Evolutionary conservation across 495 filamentous ascomycete species (phyloP), one percentile per base, ranked within the genome.

Genomic region (Talaromyces adpressus): DNA sequence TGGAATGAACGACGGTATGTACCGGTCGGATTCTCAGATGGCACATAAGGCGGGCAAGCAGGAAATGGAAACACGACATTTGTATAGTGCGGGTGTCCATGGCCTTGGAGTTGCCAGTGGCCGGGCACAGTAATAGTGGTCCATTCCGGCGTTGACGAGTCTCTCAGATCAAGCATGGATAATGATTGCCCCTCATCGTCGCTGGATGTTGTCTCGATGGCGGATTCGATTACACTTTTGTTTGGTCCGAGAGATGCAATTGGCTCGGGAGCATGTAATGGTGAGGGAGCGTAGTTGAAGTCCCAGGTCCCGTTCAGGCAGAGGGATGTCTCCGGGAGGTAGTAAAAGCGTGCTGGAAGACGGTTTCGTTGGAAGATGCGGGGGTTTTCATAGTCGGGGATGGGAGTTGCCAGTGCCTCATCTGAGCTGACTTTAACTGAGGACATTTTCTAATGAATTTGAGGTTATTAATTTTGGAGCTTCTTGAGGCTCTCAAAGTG

Each of bases 41-140:
- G 84, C 2, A 85, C 79, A 63, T 75, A 72, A 1, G 86, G 87
- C 6, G 86, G 86, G 59, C 81, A 75, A 11, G 82, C 77, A 1
- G 86, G 84, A 57, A 87, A 87, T 2, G 84, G 88, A 64, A 78
- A 89, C 59, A 82, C 77, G 60, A 85, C 70, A 64, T 90, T 91
- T 6, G 84, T 87, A 65, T 88, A 88, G 45, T 87, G 84, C 3
- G 85, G 85, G 11, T 78, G 80, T 6, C 85, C 85, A 63, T 85
- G 82, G 36, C 86, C 86, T 65, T 89, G 85, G 16, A 87, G 72
- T 66, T 90, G 87, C 88, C 87, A 90, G 79, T 88, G 87, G 11
- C 85, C 84, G 1, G 87, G 87, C 9, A 90, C 87, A 36, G 77
- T 63, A 62, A 89, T 82, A 41, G 75, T 68, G 14, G 69, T 74